Base-by-base conservation (phyloP, 768 basidiomycete genomes). In the Xerocomus potaroensis region DNA sequence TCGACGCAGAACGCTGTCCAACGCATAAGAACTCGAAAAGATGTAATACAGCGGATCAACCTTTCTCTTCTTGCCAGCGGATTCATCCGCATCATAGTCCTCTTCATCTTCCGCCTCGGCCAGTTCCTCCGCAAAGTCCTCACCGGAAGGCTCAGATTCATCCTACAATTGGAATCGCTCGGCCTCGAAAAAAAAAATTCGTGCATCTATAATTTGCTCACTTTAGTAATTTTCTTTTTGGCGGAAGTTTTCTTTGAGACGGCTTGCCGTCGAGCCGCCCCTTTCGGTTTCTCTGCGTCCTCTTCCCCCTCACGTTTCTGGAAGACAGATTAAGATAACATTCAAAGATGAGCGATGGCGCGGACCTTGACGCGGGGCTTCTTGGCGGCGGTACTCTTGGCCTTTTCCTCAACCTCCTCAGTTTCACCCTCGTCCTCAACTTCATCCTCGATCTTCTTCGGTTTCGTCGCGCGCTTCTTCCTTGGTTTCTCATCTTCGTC, bases 61-160 rank as follows among this genome's bases (percentile, higher is more conserved):
- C 80, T 87, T 85, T 68, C 84, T 81, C 69, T 89, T 90, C 72
- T 81, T 86, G 57, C 60, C 61, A 9, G 47, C 46, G 16, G 62
- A 64, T 54, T 62, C 62, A 8, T 69, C 71, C 7, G 42, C 50
- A 7, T 66, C 67, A 2, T 72, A 71, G 10, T 78, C 76, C 12
- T 73, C 76, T 1, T 74, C 75, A 5, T 75, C 77, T 10, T 72
- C 75, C n/a, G 72, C 66, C 1, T 65, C 74, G 49, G 59, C 73
- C 59, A 71, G 59, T 34, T 69, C 75, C 5, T 69, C 74, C 9
- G 55, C 66, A 41, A 75, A 75, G 54, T 79, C 75, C 41, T 78
- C 77, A 9, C 66, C 78, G 6, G 69, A 70, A 43, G 63, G 70
- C 21, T 72, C 73, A 12, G 63, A 69, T 23, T 68, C 69, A 18